A percentile compares a stretch with the other conserved stretches of the same genome.
Conservation (phyloP, 805 yeast genomes). For the Wickerhamomyces bisporus region DNA sequence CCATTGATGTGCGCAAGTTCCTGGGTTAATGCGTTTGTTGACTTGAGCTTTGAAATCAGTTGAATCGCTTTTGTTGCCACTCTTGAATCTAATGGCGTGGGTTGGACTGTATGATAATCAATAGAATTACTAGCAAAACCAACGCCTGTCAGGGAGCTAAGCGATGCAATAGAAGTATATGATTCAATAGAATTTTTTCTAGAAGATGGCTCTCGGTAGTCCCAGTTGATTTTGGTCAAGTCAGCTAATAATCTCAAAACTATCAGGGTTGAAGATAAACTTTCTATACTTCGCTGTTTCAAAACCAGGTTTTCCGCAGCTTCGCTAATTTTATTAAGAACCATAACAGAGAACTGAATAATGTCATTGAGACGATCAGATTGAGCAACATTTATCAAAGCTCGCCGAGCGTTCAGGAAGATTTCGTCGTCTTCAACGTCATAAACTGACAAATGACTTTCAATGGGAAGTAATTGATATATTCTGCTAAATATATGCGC, state of each 20-base stretch:
- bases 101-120: conserved; percentile 30
- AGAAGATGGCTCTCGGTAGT: conserved; percentile 22
- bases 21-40: conserved; percentile 25
- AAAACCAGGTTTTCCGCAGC: conserved; percentile 22
- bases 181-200: conserved; percentile 21
- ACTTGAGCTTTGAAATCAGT: conserved; percentile 27
- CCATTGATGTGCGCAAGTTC: conserved; percentile 28
- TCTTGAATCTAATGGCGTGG: conserved; percentile 24
- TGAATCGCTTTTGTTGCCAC: conserved; percentile 26
- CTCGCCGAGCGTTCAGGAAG: conserved; percentile 29
- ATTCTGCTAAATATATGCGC: conserved; percentile 31
- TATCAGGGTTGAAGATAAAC: conserved; percentile 31
- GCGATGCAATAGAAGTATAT: conserved; percentile 14
- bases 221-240: conserved; percentile 36
- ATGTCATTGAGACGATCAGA: conserved; percentile 27
- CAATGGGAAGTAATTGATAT: conserved; percentile 30
- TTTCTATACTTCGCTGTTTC: conserved; percentile 22
- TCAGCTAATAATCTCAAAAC: conserved; percentile 36
- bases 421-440: conserved; percentile 33
- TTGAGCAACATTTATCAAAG: conserved; percentile 28
- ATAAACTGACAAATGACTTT: conserved; percentile 28
- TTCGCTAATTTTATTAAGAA: conserved; percentile 25
- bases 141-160: conserved; percentile 20
- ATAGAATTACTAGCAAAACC: conserved; percentile 30
- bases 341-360: conserved; percentile 20